These are phyloP conservation scores for Skeletonema costatum DNA, from an alignment of 108 stramenopile genomes.

Conservation along the genomic window DNA sequence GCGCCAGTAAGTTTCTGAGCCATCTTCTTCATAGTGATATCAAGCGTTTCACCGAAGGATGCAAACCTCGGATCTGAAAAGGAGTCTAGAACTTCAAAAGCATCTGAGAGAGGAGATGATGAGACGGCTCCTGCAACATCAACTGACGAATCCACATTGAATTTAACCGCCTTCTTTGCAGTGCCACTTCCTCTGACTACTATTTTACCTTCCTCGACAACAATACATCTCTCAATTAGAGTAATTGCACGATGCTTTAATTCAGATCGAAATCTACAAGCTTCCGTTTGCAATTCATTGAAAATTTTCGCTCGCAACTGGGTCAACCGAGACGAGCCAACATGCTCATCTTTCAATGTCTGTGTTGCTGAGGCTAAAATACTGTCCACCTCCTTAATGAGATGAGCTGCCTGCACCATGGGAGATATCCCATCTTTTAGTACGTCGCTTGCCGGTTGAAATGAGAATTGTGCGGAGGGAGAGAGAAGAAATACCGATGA, in stretches of 20 bases:
- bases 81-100: conserved; percentile 24
- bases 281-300: conserved; percentile 17
- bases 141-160: neutral
- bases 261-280: conserved; percentile 36
- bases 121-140: neutral
- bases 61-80: conserved; percentile 22
- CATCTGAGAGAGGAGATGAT: conserved; percentile 39
- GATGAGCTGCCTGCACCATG: conserved; percentile 29
- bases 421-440: neutral
- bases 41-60: conserved; percentile 39
- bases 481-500: conserved; percentile 2
- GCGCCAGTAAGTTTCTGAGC: conserved; percentile 5
- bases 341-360: neutral
- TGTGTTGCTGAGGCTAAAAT: conserved; percentile 2
- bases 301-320: conserved; percentile 24
- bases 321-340: neutral
- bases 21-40: conserved; percentile 23
- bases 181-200: conserved; percentile 21
- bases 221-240: conserved; percentile 21
- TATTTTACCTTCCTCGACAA: conserved; percentile 2
- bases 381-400: neutral
- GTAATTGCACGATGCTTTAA: conserved; percentile 28
- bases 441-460: neutral
- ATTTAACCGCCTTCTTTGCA: neutral
- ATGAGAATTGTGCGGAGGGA: conserved; percentile 8